These are phyloP conservation scores for Decorospora gaudefroyi DNA, from an alignment of 2,329 filamentous ascomycete species.

Conservation along the genomic window DNA sequence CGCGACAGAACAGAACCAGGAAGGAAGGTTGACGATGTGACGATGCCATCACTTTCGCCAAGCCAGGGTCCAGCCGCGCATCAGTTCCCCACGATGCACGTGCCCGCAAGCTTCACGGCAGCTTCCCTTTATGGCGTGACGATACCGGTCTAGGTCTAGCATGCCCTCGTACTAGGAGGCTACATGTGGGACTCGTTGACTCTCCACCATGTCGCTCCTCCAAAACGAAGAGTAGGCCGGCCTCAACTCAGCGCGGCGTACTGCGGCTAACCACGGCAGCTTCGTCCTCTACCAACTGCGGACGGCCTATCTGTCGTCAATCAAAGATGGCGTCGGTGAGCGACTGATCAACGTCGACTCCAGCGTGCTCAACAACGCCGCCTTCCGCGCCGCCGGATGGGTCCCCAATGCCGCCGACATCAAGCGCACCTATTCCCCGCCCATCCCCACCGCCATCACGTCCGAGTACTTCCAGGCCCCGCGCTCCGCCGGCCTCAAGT, in stretches of 20 bases:
- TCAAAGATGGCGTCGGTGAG: constrained; percentile 83
- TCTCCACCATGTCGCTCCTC: constrained; percentile 49
- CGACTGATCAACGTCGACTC: constrained; percentile 81
- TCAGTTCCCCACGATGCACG: no score
- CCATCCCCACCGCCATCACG: constrained; percentile 79
- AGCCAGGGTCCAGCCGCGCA: constrained; percentile 25
- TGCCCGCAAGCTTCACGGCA: constrained; percentile 12
- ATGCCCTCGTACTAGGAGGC: constrained; percentile 15
- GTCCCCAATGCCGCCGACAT: constrained; percentile 72
- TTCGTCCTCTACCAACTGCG: constrained; percentile 83
- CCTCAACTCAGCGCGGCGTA: constrained; percentile 6
- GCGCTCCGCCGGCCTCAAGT: constrained; percentile 60
- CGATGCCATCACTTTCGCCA: constrained; percentile 24
- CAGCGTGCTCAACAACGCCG: constrained; percentile 74
- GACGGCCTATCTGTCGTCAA: constrained; percentile 76
- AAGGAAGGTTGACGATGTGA: constrained; percentile 2
- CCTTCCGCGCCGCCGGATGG: constrained; percentile 85
- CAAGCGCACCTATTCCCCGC: constrained; percentile 83
- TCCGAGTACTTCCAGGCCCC: constrained; percentile 83
- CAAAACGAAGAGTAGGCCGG: constrained; percentile 52
- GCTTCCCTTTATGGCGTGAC: constrained; percentile 13
- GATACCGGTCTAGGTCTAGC: constrained; percentile 39
- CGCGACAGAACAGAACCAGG: constrained; percentile 1
- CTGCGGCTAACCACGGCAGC: constrained; percentile 52
- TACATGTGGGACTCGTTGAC: constrained; percentile 25